Base-by-base conservation (phyloP, 2,329 filamentous ascomycete species). In the Elsinoe australis region DNA sequence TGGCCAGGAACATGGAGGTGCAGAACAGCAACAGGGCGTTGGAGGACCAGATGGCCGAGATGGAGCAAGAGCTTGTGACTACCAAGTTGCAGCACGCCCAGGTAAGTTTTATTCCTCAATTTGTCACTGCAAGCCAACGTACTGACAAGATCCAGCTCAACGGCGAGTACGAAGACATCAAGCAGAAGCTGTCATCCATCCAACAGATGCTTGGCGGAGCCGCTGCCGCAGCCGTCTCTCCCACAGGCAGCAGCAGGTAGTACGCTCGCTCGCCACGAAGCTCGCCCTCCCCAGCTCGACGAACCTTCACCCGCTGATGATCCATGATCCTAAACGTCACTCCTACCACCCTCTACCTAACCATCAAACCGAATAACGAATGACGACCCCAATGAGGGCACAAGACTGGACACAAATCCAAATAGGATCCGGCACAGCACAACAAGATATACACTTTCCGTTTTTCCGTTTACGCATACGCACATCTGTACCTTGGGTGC, bases 11-110 rank as follows among this genome's bases (percentile, higher is more conserved):
- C 62, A 78, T 85, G 53, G 87, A 94, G 59, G 89, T 96, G 5
- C 89, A 96, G 60, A 88, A 94, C 58, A 87, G 95, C 69, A 98
- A 96, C 61, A 76, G 85, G 52, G 79, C 75, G 50, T 70, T 98
- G 56, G 89, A 95, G 67, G 90, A 94, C 62, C 86, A 92, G 60
- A 78, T 95, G 76, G 76, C 79, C 4, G 88, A 95, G 57, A 85
- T 96, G 72, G 92, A 96, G 71, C 85, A 89, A 66, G 82, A 88
- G 64, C 71, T 98, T 55, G 90, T 98, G 54, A 80, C 83, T 62
- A 92, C 88, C 1, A 98, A 98, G 76, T 85, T 98, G 85, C 79
- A 80, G 60, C 88, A 89, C 71, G 92, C 92, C 48, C 87, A 95
- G 82, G 90, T 95, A 75, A 72, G 82, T 72, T 12, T 32, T 1